Evolutionary conservation across 2,329 filamentous ascomycete species (phyloP), one percentile per base, ranked within the genome.

Genomic region (Penicillium brasilianum): DNA sequence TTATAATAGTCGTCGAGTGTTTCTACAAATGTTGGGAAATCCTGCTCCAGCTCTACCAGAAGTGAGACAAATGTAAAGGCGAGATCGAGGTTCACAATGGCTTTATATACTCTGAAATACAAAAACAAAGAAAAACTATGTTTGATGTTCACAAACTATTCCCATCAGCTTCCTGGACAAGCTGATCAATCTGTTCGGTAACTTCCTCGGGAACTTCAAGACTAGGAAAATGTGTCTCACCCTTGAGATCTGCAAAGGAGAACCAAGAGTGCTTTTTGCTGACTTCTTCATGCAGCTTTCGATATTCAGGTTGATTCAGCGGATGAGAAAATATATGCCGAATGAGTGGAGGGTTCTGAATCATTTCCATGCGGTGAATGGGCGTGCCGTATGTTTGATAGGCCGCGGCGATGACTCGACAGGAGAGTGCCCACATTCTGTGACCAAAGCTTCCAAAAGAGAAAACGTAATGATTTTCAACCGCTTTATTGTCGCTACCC

Each of bases 221-320:
- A 32, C 53, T 56, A 2, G 59, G 59, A 30, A 61, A 61, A 52
- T 61, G 50, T 25, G 55, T 62, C 13, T 62, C 59, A 4, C 59
- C 61, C 39, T 56, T 22, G 18, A 64, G 39, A 52, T 62, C 59
- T 14, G 34, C n/a, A 53, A 59, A 56, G 14, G 55, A 61, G 25
- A 60, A 63, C 49, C 49, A 61, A 32, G 43, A n/a, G 30, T 56
- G n/a, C 14, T 32, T 36, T 30, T 20, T 48, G 41, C 28, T 46
- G 5, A 56, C 22, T 2, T 43, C 34, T 16, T 56, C 54, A 28
- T 56, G 54, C 6, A 56, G 1, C 18, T 56, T 16, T 25, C 41
- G 39, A 48, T 48, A 56, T 4, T 32, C 54, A 20, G 28, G 54
- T 1, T 25, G 43, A 28, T 48, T 37, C 10, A 48, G 41, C 16